These are phyloP conservation scores for Monilinia vaccinii-corymbosi DNA, from an alignment of 2,329 filamentous ascomycete genomes.

Conservation along the genomic window DNA sequence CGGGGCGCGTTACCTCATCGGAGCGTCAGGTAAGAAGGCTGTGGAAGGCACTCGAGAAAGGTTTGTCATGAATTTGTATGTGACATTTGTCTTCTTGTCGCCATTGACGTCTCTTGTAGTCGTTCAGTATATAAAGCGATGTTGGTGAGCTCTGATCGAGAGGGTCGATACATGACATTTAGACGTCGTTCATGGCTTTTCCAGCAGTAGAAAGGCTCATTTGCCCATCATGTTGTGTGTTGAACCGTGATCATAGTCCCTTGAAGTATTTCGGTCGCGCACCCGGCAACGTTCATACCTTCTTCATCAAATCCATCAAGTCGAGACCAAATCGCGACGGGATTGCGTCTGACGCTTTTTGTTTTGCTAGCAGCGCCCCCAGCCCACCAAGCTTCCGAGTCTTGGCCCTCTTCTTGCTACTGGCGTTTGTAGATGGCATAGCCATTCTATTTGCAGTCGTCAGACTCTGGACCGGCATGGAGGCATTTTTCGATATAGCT, in stretches of 20 bases:
- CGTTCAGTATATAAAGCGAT: neutral
- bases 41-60: neutral
- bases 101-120: neutral
- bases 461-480: neutral
- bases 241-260: neutral
- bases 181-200: neutral
- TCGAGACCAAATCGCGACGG: constrained; percentile 28
- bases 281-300: constrained; percentile 13
- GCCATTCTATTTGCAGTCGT: constrained; percentile 18
- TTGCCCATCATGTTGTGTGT: neutral
- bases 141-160: neutral
- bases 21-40: constrained; percentile 14
- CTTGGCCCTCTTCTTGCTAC: constrained; percentile 57
- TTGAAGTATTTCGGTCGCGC: neutral
- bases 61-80: neutral
- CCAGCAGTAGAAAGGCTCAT: neutral
- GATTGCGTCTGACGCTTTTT: constrained; percentile 17
- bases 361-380: constrained; percentile 47
- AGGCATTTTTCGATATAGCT: neutral
- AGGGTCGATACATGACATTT: neutral
- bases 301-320: constrained; percentile 34
- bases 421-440: constrained; percentile 39
- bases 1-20: constrained; percentile 5
- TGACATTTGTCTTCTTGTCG: neutral
- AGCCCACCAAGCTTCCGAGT: constrained; percentile 51